A percentile compares a stretch with the other conserved stretches of the same genome.
Evolutionary conservation across 371 early-diverging fungal species (phyloP).

Genomic region (Fennellomyces sp.): DNA sequence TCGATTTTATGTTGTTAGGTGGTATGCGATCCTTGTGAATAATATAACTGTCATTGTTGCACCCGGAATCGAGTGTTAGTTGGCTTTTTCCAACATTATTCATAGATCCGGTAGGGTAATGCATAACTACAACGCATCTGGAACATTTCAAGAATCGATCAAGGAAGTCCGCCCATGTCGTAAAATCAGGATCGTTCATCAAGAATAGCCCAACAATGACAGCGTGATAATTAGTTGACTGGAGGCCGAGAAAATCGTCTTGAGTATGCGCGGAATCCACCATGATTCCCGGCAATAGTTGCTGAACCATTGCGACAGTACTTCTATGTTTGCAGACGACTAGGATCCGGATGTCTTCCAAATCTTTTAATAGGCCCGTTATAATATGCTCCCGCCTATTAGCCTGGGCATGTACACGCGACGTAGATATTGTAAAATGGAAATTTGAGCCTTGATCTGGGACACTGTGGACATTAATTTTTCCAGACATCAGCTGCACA

Average conservation of each 20-base stretch:
- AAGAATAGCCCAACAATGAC: slow-evolving; percentile 37
- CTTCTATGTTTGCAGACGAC: slow-evolving; percentile 30
- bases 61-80: slow-evolving; percentile 1
- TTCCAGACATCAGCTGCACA: slow-evolving; percentile 60
- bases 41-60: background rate
- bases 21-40: background rate
- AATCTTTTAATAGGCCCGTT: slow-evolving; percentile 10
- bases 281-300: slow-evolving; percentile 21
- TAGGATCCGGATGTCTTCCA: slow-evolving; percentile 32
- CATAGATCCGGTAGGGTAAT: slow-evolving; percentile 39
- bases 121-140: slow-evolving; percentile 32
- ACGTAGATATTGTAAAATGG: slow-evolving; percentile 44
- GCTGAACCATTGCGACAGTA: slow-evolving; percentile 32
- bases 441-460: slow-evolving; percentile 61
- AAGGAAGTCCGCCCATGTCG: slow-evolving; percentile 23
- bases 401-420: slow-evolving; percentile 26
- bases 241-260: slow-evolving; percentile 14
- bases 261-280: slow-evolving; percentile 28
- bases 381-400: slow-evolving; percentile 20
- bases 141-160: slow-evolving; percentile 14
- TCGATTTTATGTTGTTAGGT: background rate
- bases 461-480: slow-evolving; percentile 51
- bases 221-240: slow-evolving; percentile 27
- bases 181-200: slow-evolving; percentile 9
- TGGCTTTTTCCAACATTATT: slow-evolving; percentile 9